Conservation (phyloP, 202 grass and related monocot species). For the Zizania palustris region DNA sequence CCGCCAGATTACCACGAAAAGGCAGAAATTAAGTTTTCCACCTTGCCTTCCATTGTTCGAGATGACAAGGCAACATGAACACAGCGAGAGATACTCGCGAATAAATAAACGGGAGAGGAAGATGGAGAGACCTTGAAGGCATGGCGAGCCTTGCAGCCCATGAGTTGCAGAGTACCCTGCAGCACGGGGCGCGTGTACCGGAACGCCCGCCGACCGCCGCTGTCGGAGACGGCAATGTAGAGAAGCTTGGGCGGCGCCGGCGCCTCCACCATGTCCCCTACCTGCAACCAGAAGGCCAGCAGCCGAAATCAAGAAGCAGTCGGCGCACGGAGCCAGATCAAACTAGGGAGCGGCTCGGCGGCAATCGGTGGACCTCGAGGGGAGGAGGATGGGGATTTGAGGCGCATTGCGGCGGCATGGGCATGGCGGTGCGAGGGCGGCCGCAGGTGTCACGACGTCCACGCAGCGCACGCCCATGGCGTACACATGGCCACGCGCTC, state of each 20-base stretch:
- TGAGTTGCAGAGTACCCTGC: conserved; percentile 97
- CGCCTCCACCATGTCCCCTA: conserved; percentile 49
- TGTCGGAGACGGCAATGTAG: conserved; percentile 85
- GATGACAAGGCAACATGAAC: neutral
- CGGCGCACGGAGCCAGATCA: neutral
- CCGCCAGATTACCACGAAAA: neutral
- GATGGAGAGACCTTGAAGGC: conserved; percentile 76
- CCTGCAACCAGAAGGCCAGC: neutral
- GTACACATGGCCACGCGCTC: conserved; percentile 59
- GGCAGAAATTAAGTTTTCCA: conserved; percentile 4
- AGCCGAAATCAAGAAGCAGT: conserved; percentile 32
- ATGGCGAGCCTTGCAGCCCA: conserved; percentile 97
- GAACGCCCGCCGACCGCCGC: conserved; percentile 50
- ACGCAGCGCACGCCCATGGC: conserved; percentile 56
- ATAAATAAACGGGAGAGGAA: neutral
- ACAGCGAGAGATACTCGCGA: neutral
- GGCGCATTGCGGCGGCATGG: conserved; percentile 45
- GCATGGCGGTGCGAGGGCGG: conserved; percentile 18
- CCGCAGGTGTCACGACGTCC: conserved; percentile 60
- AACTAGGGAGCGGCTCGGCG: neutral
- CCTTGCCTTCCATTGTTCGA: neutral
- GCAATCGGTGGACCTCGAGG: conserved; percentile 15
- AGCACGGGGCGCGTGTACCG: conserved; percentile 85
- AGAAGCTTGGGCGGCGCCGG: conserved; percentile 64
- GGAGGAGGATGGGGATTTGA: conserved; percentile 26